A percentile compares a stretch with the other conserved stretches of the same genome.
These are phyloP conservation scores for Myxozyma vanderwaltii DNA, from an alignment of 805 yeast genomes.

Conservation along the genomic window DNA sequence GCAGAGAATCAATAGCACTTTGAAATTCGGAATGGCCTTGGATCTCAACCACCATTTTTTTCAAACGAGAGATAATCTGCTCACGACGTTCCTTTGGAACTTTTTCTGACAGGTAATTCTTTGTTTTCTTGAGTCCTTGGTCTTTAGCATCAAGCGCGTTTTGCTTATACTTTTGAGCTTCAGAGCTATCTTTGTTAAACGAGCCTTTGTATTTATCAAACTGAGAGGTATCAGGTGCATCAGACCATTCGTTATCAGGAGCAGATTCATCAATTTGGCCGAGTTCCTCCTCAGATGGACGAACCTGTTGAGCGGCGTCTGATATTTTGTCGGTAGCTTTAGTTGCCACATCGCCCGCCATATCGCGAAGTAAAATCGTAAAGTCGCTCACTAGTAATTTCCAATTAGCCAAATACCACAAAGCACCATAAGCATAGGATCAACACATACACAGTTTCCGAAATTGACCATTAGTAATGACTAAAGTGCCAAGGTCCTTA, in stretches of 20 bases:
- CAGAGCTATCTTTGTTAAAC: not conserved
- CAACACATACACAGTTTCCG: conserved; percentile 27
- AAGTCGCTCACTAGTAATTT: conserved; percentile 20
- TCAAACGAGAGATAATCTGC: conserved; percentile 20
- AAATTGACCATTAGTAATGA: conserved; percentile 33
- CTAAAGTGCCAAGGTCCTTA: conserved; percentile 24
- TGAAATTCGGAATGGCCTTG: conserved; percentile 32
- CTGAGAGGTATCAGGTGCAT: conserved; percentile 15
- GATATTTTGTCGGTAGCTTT: conserved; percentile 4
- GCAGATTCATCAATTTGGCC: conserved; percentile 26
- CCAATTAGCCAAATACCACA: not conserved
- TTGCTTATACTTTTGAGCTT: conserved; percentile 4
- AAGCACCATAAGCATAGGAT: too few relatives aligned
- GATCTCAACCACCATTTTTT: conserved; percentile 29
- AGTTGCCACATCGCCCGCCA: conserved; percentile 22
- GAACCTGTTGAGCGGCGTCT: conserved; percentile 11
- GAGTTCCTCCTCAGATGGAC: conserved; percentile 26
- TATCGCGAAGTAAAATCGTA: conserved; percentile 25
- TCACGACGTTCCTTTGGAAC: conserved; percentile 30
- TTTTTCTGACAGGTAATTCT: conserved; percentile 19
- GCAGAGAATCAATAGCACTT: conserved; percentile 27
- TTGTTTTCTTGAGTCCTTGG: conserved; percentile 2
- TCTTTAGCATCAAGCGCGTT: not conserved
- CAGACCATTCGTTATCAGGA: conserved; percentile 23
- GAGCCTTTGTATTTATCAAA: not conserved